phyloP scores from a whole-genome alignment of 1,284 basidiomycete genomes.

The Somion occarium region DNA sequence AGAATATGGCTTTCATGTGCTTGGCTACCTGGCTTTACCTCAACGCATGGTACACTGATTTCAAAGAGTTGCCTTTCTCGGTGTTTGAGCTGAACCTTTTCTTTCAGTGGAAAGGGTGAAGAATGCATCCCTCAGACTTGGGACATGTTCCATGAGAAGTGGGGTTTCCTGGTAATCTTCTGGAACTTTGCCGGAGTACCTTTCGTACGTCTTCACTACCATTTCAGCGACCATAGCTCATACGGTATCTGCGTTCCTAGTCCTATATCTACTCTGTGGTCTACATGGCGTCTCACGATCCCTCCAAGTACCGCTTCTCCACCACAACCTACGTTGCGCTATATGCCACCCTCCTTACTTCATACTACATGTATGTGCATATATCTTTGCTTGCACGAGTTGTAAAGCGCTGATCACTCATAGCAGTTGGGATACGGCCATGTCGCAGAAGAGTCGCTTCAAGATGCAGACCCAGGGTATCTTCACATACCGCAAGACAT shows the following conservation, averaged over 20 bases:
- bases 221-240: background rate
- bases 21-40: slow-evolving; percentile 95
- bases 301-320: slow-evolving; percentile 84
- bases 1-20: slow-evolving; percentile 98
- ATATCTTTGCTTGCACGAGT: background rate
- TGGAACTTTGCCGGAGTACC: slow-evolving; percentile 97
- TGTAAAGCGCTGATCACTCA: slow-evolving; percentile 13
- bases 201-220: slow-evolving; percentile 49
- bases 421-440: slow-evolving; percentile 84
- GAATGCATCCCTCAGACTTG: slow-evolving; percentile 99
- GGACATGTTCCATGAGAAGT: slow-evolving; percentile 99
- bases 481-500: slow-evolving; percentile 81
- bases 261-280: slow-evolving; percentile 97
- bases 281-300: slow-evolving; percentile 96
- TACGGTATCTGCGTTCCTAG: slow-evolving; percentile 38
- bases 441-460: slow-evolving; percentile 97
- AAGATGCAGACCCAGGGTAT: slow-evolving; percentile 96
- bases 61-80: background rate
- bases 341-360: slow-evolving; percentile 72
- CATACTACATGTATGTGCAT: slow-evolving; percentile 75
- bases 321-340: slow-evolving; percentile 69
- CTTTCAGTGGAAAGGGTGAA: slow-evolving; percentile 70
- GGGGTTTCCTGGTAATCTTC: slow-evolving; percentile 95
- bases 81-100: slow-evolving; percentile 5
- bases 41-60: slow-evolving; percentile 79